Conservation (phyloP, 805 yeast species). For the Candida alai region DNA sequence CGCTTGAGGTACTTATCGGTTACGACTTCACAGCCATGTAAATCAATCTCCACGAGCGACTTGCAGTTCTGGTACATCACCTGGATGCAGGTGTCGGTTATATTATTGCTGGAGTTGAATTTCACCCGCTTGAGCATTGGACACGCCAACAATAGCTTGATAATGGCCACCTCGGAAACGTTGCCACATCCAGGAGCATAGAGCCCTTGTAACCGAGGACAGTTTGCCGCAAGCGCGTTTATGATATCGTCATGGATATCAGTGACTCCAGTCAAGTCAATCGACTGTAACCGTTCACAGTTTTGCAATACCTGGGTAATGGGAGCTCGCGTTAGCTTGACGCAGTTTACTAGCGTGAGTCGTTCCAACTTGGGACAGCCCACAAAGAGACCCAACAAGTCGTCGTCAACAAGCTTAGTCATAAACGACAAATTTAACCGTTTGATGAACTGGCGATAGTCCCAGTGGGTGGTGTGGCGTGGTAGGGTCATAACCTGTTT, state of each 20-base stretch:
- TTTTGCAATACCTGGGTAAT: conserved; percentile 57
- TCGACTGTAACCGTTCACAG: conserved; percentile 73
- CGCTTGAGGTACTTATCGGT: conserved; percentile 58
- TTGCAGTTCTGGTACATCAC: conserved; percentile 70
- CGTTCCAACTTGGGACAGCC: conserved; percentile 80
- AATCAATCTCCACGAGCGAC: conserved; percentile 81
- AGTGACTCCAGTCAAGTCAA: conserved; percentile 79
- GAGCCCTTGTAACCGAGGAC: conserved; percentile 80
- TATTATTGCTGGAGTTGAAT: conserved; percentile 63
- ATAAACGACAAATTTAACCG: conserved; percentile 77
- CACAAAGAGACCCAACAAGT: conserved; percentile 52
- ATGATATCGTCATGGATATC: conserved; percentile 65
- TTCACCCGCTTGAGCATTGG: conserved; percentile 79
- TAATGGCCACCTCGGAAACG: conserved; percentile 65
- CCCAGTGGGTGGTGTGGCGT: conserved; percentile 51
- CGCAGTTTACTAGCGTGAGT: conserved; percentile 79
- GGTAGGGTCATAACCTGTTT: conserved; percentile 52
- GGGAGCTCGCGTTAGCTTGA: conserved; percentile 55
- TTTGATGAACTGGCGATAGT: conserved; percentile 65
- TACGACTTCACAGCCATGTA: conserved; percentile 75
- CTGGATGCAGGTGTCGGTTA: conserved; percentile 60
- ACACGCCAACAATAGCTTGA: conserved; percentile 56
- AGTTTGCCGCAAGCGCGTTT: conserved; percentile 59
- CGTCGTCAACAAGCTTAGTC: conserved; percentile 63
- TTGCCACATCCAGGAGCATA: conserved; percentile 81